Percentiles rank a stretch among this genome's conserved stretches.
phyloP scores from a whole-genome alignment of 2,329 filamentous ascomycete genomes.

The Amesomyces nigricolor region DNA sequence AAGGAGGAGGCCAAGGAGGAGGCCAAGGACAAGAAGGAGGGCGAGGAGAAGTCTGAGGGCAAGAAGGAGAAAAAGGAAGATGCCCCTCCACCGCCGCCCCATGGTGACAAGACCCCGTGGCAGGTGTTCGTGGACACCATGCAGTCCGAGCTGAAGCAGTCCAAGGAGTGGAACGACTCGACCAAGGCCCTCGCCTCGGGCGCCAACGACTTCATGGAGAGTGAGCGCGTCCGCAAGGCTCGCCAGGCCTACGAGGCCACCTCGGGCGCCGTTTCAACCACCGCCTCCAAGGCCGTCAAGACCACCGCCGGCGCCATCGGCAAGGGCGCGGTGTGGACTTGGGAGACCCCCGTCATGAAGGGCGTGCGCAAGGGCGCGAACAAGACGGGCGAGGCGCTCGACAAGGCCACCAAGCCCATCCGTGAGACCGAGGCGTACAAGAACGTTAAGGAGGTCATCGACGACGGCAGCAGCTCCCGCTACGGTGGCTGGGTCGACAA shows the following conservation, averaged over 20 bases:
- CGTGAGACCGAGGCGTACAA: slow-evolving; percentile 93
- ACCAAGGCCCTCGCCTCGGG: slow-evolving; percentile 89
- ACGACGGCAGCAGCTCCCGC: slow-evolving; percentile 90
- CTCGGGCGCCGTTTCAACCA: slow-evolving; percentile 73
- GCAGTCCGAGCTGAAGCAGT: slow-evolving; percentile 86
- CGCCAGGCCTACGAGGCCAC: slow-evolving; percentile 82
- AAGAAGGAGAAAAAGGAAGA: slow-evolving; percentile 61
- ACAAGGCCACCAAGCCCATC: slow-evolving; percentile 92
- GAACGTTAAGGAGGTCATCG: slow-evolving; percentile 90
- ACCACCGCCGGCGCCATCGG: slow-evolving; percentile 81
- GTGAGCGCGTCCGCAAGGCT: slow-evolving; percentile 80
- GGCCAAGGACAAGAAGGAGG: slow-evolving; percentile 32
- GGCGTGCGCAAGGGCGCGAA: slow-evolving; percentile 81
- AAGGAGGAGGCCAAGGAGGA: slow-evolving; percentile 30
- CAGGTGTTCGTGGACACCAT: slow-evolving; percentile 98
- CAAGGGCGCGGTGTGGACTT: slow-evolving; percentile 90
- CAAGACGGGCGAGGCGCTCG: slow-evolving; percentile 77
- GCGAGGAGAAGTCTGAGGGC: slow-evolving; percentile 41
- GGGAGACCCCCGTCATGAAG: slow-evolving; percentile 92
- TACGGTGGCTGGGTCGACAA: slow-evolving; percentile 98
- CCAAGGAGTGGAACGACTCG: slow-evolving; percentile 98
- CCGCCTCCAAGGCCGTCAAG: slow-evolving; percentile 75
- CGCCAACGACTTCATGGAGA: slow-evolving; percentile 87
- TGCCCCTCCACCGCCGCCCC: slow-evolving; percentile 80
- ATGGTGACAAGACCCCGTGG: slow-evolving; percentile 98